These are phyloP conservation scores for Salicornia ramosissima DNA, from an alignment of 148 eudicot species.

Conservation along the genomic window DNA sequence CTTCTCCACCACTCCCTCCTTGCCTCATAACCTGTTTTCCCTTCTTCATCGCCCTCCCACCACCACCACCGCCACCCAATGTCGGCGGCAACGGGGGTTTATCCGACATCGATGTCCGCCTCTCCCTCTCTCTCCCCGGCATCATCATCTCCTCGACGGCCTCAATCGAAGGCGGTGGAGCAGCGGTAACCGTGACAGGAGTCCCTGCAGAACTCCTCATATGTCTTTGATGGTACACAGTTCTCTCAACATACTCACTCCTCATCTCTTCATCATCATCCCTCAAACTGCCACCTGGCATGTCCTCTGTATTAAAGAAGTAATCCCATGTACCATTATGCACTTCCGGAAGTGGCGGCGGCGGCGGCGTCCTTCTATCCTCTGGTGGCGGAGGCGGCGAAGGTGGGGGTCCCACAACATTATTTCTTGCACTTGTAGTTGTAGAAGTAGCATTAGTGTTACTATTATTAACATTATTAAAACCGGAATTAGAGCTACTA, in stretches of 20 bases:
- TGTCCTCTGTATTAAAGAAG: conserved; percentile 50
- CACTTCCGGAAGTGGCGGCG: conserved; percentile 40
- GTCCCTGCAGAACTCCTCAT: neutral
- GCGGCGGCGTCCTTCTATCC: conserved; percentile 28
- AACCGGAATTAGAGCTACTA: neutral
- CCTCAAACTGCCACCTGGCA: conserved; percentile 55
- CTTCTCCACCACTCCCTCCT: conserved; percentile 40
- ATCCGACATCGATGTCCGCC: conserved; percentile 20
- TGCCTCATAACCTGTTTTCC: conserved; percentile 36
- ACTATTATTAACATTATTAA: neutral
- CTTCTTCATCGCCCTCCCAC: conserved; percentile 37
- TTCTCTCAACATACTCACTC: conserved; percentile 34
- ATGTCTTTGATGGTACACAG: conserved; percentile 36
- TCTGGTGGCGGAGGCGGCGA: conserved; percentile 32
- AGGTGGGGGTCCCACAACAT: conserved; percentile 30
- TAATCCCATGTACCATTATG: conserved; percentile 46
- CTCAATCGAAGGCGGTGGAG: conserved; percentile 15
- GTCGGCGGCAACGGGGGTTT: conserved; percentile 34
- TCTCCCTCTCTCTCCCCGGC: conserved; percentile 23
- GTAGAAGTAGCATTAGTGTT: too few relatives aligned
- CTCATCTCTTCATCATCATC: conserved; percentile 52
- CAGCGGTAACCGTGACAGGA: conserved; percentile 18
- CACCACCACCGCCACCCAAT: conserved; percentile 24
- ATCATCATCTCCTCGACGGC: conserved; percentile 27
- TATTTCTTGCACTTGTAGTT: too few relatives aligned